Base-by-base conservation (phyloP, 2,329 filamentous ascomycete genomes). In the Myriosclerotinia curreyana region DNA sequence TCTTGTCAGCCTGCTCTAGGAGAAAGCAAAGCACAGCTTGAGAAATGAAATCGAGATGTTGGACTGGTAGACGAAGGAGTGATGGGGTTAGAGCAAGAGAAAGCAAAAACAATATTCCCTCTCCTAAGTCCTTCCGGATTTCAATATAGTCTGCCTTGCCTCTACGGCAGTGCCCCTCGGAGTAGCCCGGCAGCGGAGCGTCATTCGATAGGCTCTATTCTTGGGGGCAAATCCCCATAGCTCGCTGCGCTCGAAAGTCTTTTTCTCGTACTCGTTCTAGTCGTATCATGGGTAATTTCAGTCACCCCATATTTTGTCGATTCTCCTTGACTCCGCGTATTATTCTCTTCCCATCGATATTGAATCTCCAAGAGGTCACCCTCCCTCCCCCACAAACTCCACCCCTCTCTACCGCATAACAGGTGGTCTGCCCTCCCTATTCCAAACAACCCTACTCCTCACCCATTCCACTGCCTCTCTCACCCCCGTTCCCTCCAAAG, bases 391-490 rank as follows among this genome's bases (percentile, higher is more conserved):
- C 15, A 36, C 28, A 31, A 31, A 3, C 28, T 31, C 28, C 28
- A 17, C 28, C 44, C 49, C 34, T 1, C n/a, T 20, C 68, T 66
- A 98, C 78, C 92, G 84, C 93, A 97, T 96, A 60, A 96, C 87
- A 2, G 95, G 95, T 67, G 94, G 93, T 66, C 95, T 83, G 5
- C 86, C 88, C 77, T 97, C 94, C 78, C 95, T 96, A 76, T 98
- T 98, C 92, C 95, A 98, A 77, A 91, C 92, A 36, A 98, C 92
- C 66, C 95, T 82, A 70, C 88, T 94, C 74, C 91, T 87, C 65
- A 99, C 81, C 95, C 95, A 99, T 74, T 98, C 95, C n/a, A 99
- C 90, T 0, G 95, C 94, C 79, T 98, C 95, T 73, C 86, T 86
- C 2, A 99, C 95, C 3, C 95, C 95, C 0, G 88, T 89, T 5